Evolutionary conservation across 2,329 filamentous ascomycete genomes (phyloP).

Genomic region (Neopestalotiopsis sp.): DNA sequence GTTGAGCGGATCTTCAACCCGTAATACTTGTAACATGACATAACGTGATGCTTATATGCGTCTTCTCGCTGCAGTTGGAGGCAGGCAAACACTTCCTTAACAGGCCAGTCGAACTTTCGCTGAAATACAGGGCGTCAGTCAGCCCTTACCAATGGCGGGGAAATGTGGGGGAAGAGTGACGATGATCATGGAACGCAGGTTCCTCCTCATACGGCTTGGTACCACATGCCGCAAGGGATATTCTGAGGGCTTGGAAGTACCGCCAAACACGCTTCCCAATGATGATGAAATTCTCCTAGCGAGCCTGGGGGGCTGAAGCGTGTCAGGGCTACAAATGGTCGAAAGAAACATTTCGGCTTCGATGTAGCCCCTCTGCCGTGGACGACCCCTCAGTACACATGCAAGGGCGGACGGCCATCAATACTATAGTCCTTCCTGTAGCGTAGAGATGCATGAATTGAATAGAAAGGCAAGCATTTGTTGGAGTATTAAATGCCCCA

Average conservation of each 20-base stretch:
- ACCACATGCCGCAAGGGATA: not conserved
- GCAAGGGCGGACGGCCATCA: no score
- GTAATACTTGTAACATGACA: no score
- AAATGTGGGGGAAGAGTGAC: not conserved
- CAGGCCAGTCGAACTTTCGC: not conserved
- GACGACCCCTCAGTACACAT: not conserved
- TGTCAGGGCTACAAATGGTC: no score
- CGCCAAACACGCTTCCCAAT: no score
- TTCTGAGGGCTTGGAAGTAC: not conserved
- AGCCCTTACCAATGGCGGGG: constrained; percentile 13
- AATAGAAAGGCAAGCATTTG: not conserved
- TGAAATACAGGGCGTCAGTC: not conserved
- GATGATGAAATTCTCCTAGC: no score
- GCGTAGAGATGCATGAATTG: not conserved
- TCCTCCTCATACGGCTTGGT: not conserved
- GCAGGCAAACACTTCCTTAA: not conserved
- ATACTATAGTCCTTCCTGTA: not conserved
- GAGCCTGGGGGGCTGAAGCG: no score
- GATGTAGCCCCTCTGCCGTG: not conserved
- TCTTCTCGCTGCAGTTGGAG: not conserved
- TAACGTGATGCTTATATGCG: not conserved
- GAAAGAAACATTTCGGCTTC: not conserved
- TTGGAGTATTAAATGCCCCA: not conserved
- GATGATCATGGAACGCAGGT: not conserved
- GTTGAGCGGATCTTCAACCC: no score